These are phyloP conservation scores for Pseudogymnoascus sp. DNA, from an alignment of 2,329 filamentous ascomycete genomes.

Conservation along the genomic window DNA sequence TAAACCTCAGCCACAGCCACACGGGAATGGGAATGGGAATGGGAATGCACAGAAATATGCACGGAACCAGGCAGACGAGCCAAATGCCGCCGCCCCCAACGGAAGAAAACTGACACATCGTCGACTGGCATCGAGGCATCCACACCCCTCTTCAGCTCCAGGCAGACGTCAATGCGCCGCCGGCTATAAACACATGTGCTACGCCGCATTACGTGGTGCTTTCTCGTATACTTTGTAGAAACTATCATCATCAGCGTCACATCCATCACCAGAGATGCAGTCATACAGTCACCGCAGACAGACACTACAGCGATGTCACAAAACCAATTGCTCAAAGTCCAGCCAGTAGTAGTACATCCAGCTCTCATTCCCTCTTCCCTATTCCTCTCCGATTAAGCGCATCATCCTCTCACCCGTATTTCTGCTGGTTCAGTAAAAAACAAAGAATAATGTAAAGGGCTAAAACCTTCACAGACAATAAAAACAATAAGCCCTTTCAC, in stretches of 20 bases:
- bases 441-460: slow-evolving; percentile 9
- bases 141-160: neutral
- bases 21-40: neutral
- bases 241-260: no score
- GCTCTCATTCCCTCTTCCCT: neutral
- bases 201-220: neutral
- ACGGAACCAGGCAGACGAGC: neutral
- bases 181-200: neutral
- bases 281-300: neutral
- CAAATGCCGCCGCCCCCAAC: neutral
- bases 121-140: neutral
- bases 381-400: neutral
- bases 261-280: neutral
- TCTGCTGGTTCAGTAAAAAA: neutral
- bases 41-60: neutral
- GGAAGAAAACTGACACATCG: no score
- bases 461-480: slow-evolving; percentile 5
- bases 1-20: neutral
- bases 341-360: neutral
- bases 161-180: neutral
- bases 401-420: neutral
- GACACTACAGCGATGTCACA: neutral
- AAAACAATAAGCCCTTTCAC: neutral
- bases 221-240: no score
- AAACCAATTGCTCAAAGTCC: neutral